These are phyloP conservation scores for Pseudogymnoascus sp. DNA, from an alignment of 2,329 filamentous ascomycete genomes.

Conservation along the genomic window DNA sequence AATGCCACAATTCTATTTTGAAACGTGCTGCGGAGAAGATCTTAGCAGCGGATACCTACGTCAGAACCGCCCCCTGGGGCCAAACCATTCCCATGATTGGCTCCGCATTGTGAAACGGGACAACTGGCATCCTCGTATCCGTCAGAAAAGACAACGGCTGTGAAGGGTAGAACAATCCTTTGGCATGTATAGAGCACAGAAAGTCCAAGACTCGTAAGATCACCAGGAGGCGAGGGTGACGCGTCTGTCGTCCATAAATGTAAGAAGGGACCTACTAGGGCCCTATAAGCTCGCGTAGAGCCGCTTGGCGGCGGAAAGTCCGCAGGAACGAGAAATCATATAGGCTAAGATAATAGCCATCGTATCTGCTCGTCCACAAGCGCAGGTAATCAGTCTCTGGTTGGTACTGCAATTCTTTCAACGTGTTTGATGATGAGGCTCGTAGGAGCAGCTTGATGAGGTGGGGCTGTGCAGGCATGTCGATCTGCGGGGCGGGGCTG, in stretches of 20 bases:
- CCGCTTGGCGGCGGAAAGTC: neutral
- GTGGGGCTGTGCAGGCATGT: neutral
- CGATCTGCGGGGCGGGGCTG: constrained; percentile 2
- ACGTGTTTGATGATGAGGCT: neutral
- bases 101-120: neutral
- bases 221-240: neutral
- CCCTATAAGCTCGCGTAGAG: neutral
- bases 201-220: neutral
- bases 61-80: neutral
- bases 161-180: neutral
- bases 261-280: neutral
- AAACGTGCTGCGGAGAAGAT: neutral
- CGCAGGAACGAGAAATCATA: neutral
- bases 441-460: neutral
- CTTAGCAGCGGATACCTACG: constrained; percentile 2
- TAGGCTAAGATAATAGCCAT: neutral
- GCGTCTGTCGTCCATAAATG: neutral
- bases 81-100: neutral
- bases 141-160: neutral
- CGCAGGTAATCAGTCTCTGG: neutral
- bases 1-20: neutral
- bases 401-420: neutral
- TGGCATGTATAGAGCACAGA: neutral
- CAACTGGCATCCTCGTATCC: constrained; percentile 2
- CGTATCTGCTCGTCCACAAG: neutral